Base-by-base conservation (phyloP, 108 stramenopile genomes). In the Nitzschia sp. region DNA sequence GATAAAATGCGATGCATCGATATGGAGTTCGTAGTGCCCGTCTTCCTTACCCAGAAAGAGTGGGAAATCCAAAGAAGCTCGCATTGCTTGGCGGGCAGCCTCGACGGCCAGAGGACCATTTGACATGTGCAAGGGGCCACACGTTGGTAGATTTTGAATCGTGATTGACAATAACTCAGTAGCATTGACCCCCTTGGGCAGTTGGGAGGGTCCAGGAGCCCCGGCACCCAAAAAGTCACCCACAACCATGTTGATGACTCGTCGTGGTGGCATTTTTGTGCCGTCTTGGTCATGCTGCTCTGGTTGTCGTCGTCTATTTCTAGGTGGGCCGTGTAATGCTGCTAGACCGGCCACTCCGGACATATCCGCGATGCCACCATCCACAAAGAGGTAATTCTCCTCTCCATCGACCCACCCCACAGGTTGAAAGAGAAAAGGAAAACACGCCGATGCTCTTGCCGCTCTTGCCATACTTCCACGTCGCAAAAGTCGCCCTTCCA, bases 391-490 rank as follows among this genome's bases (percentile, higher is more conserved):
- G 19, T 58, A 75, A 22, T 23, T 60, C 17, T 41, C 36, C 2
- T 41, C 17, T 9, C 27, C 27, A 35, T 72, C 71, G 22, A 72
- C 58, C 91, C 91, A 92, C 17, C 70, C 66, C 31, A 87, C 85
- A 4, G 91, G 91, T 58, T 89, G 87, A 53, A 92, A 89, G 13
- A 92, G 53, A 11, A 79, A 58, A 6, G 91, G 91, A 72, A 92
- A 92, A 26, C 85, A 84, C 5, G 91, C 91, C 52, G 83, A 85
- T 27, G 88, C 80, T 21, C 91, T 67, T 11, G 88, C 91, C 28
- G 91, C 88, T 33, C 84, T 85, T 0, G 88, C 88, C 88, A 89
- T 88, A 52, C 81, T 82, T 8, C 91, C 87, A 27, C 52, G 17
- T 4, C 54, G 66, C 66, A 92, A 30, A 21, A 86, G 47, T 58